Conservation (phyloP, 1,284 basidiomycete genomes). For the Cryptococcus amylolentus region DNA sequence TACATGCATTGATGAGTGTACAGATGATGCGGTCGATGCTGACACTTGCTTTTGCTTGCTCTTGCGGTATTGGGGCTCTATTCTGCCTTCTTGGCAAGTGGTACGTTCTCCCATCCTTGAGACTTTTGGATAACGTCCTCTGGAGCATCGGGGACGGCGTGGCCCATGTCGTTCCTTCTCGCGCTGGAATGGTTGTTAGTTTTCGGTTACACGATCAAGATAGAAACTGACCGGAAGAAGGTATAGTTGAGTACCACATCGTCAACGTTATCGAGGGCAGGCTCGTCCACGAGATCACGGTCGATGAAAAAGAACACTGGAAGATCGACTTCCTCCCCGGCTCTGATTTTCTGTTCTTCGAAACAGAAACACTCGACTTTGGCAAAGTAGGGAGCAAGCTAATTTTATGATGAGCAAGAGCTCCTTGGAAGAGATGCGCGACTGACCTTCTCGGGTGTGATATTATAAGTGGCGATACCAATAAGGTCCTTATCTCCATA, state of each 20-base stretch:
- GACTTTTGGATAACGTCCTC: conserved; percentile 73
- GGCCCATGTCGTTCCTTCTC: conserved; percentile 71
- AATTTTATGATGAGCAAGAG: conserved; percentile 3
- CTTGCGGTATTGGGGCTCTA: neutral
- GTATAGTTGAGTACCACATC: conserved; percentile 95
- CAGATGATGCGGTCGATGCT: neutral
- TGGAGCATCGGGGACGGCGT: conserved; percentile 78
- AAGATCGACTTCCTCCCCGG: conserved; percentile 96
- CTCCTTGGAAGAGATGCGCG: neutral
- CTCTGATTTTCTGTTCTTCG: conserved; percentile 93
- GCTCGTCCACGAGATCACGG: conserved; percentile 90
- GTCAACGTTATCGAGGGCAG: conserved; percentile 75
- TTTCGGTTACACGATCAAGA: neutral
- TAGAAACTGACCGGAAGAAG: conserved; percentile 75
- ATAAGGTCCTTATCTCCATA: conserved; percentile 81
- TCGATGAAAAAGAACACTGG: conserved; percentile 99
- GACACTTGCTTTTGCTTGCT: neutral
- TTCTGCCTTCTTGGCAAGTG: conserved; percentile 22
- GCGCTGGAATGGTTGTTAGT: conserved; percentile 55
- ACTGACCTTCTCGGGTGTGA: conserved; percentile 54
- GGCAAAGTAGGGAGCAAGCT: conserved; percentile 98
- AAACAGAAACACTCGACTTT: conserved; percentile 99
- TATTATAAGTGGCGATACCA: conserved; percentile 98
- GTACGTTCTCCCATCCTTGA: conserved; percentile 59
- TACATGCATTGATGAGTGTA: neutral